A percentile compares a stretch with the other conserved stretches of the same genome.
phyloP scores from a whole-genome alignment of 169 alveolate species.

The Eimeria necatrix region DNA sequence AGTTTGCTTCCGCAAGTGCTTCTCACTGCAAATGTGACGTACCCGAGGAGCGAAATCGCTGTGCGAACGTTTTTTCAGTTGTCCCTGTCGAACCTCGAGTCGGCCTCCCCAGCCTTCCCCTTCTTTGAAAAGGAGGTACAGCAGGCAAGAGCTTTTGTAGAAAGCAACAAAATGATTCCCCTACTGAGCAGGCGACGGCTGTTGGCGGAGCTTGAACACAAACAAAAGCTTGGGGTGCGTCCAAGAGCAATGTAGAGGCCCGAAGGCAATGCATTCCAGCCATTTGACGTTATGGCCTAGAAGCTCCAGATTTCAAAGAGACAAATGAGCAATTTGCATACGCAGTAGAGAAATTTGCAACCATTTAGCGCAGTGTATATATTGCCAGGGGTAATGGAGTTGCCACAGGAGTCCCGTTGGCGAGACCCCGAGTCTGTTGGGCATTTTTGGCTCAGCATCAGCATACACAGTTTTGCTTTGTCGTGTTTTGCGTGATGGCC shows the following conservation, averaged over 20 bases:
- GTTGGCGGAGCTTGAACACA: conserved; percentile 73
- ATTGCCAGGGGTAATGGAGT: no score
- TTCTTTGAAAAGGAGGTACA: conserved; percentile 73
- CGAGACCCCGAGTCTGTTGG: no score
- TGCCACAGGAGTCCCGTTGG: no score
- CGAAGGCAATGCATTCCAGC: no score
- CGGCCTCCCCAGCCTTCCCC: conserved; percentile 62
- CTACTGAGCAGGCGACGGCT: conserved; percentile 71
- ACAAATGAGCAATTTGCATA: no score
- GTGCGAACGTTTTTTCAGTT: conserved; percentile 45
- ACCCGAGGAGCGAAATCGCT: not conserved
- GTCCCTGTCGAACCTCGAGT: conserved; percentile 58
- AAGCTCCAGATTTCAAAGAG: no score
- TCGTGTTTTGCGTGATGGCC: not conserved
- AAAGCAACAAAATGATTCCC: conserved; percentile 60
- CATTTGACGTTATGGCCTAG: no score
- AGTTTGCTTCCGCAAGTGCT: not conserved
- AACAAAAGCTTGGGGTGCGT: conserved; percentile 67
- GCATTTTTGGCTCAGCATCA: not conserved
- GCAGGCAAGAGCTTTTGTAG: conserved; percentile 59
- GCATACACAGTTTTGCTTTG: not conserved
- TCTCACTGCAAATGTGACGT: not conserved
- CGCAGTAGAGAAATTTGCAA: no score
- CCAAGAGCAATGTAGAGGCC: not conserved
- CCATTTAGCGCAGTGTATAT: no score